phyloP scores from a whole-genome alignment of 306 rosid genomes.

The Astragalus glycyphyllos region DNA sequence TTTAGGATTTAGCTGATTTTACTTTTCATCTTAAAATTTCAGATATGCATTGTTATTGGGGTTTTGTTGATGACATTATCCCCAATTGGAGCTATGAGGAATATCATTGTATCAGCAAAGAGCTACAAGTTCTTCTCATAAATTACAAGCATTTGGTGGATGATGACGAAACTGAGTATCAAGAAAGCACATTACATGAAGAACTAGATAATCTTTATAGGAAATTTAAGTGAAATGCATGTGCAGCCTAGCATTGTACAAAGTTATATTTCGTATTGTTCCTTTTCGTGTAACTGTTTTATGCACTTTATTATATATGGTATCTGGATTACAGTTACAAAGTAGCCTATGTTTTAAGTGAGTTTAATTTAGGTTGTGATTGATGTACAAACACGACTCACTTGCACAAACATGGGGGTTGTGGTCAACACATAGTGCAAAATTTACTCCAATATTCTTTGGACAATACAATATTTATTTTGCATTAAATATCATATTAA shows the following conservation, averaged over 20 bases:
- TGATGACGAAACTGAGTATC: not conserved
- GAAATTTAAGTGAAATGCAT: not conserved
- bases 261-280: not conserved
- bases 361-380: too few species aligned
- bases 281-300: not conserved
- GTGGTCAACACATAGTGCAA: too few species aligned
- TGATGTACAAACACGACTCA: too few species aligned
- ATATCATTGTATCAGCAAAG: slow-evolving; percentile 57
- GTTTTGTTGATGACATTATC: slow-evolving; percentile 61
- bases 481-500: too few species aligned
- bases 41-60: slow-evolving; percentile 72
- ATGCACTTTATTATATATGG: too few species aligned
- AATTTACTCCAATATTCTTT: too few species aligned
- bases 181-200: not conserved
- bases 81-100: slow-evolving; percentile 78
- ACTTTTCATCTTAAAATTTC: slow-evolving; percentile 1
- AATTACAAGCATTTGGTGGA: not conserved
- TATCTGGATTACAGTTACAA: too few species aligned
- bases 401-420: too few species aligned
- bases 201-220: not conserved
- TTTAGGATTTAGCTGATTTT: slow-evolving; percentile 3
- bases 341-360: too few species aligned
- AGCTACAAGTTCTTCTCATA: slow-evolving; percentile 75
- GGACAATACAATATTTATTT: too few species aligned
- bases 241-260: not conserved